Conservation (phyloP, 2,329 filamentous ascomycete species). For the Penicillium occitanis region DNA sequence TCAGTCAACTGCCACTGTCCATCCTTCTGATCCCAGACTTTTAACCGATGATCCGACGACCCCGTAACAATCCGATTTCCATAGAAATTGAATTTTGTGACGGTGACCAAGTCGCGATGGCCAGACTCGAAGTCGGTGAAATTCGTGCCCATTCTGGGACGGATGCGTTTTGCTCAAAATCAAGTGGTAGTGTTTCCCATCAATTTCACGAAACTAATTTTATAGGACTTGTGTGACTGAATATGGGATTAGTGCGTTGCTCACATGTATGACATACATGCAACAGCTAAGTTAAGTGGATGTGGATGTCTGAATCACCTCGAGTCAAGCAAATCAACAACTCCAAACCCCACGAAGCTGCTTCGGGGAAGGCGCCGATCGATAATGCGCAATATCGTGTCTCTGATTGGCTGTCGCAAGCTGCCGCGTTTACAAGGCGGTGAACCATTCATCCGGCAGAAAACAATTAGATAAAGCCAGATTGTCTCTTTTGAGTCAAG, state of each 20-base stretch:
- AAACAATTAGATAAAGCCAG: conserved; percentile 31
- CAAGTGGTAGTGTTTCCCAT: neutral
- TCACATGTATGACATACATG: neutral
- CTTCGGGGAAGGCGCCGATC: conserved; percentile 15
- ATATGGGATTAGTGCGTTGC: neutral
- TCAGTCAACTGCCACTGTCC: conserved; percentile 78
- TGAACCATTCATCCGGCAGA: conserved; percentile 24
- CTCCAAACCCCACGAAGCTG: conserved; percentile 12
- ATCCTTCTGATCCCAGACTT: conserved; percentile 79
- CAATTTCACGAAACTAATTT: neutral
- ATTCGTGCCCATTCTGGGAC: conserved; percentile 34
- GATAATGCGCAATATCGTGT: conserved; percentile 15
- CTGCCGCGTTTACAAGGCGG: conserved; percentile 26
- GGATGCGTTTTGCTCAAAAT: neutral
- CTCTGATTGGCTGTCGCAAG: conserved; percentile 5
- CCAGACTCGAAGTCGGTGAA: conserved; percentile 48
- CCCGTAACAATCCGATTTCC: conserved; percentile 89
- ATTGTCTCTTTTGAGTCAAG: conserved; percentile 26
- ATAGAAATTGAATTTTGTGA: conserved; percentile 87
- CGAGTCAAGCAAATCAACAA: neutral
- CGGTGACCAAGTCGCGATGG: conserved; percentile 68
- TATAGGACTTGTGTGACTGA: neutral
- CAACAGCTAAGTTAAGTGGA: neutral
- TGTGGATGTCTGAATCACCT: neutral
- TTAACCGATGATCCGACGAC: conserved; percentile 87